Percentiles rank a stretch among this genome's conserved stretches.
phyloP scores from a whole-genome alignment of 169 alveolate genomes.

The Plasmodium sp. region DNA sequence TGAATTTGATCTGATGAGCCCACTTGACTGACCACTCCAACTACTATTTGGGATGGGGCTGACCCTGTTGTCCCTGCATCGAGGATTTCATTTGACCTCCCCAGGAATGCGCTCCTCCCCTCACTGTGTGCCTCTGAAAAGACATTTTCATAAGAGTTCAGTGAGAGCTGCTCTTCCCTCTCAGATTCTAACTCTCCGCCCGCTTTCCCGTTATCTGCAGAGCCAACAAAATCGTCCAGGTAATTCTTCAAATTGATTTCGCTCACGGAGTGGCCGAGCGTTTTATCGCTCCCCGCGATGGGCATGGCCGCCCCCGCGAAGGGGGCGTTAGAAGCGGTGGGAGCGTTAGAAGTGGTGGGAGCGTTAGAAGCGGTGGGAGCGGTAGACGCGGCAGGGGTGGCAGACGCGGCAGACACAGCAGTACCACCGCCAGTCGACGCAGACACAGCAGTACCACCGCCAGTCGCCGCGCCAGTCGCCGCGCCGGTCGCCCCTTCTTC shows the following conservation, averaged over 20 bases:
- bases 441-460: neutral
- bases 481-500: neutral
- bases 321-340: neutral
- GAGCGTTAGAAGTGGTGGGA: neutral
- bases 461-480: too few relatives aligned
- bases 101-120: neutral
- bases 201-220: neutral
- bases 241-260: conserved; percentile 62
- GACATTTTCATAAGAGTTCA: neutral
- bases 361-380: too few relatives aligned
- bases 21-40: neutral
- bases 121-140: neutral
- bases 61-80: neutral
- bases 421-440: neutral
- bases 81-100: neutral
- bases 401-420: neutral
- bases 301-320: neutral
- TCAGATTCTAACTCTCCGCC: conserved; percentile 2
- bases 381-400: too few relatives aligned
- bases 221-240: conserved; percentile 23
- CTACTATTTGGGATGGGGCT: neutral
- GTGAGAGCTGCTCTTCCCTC: neutral
- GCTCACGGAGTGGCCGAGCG: neutral
- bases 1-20: neutral
- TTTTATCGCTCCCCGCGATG: neutral